These are phyloP conservation scores for Exophiala lecanii-corni DNA, from an alignment of 2,329 filamentous ascomycete genomes.

Conservation along the genomic window DNA sequence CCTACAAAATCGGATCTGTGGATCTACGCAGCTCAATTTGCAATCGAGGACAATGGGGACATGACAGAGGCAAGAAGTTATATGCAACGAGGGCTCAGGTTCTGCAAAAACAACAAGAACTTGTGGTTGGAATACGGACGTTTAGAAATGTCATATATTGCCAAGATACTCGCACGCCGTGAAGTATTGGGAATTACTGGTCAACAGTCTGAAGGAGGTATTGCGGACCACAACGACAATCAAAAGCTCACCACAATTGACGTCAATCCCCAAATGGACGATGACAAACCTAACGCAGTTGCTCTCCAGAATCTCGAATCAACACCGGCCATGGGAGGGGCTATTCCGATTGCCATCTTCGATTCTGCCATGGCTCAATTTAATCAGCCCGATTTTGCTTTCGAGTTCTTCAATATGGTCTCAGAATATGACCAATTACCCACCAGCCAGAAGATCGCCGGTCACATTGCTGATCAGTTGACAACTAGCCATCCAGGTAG, in stretches of 20 bases:
- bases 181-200: slow-evolving; percentile 61
- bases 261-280: slow-evolving; percentile 50
- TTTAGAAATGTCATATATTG: slow-evolving; percentile 88
- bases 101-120: slow-evolving; percentile 69
- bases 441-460: slow-evolving; percentile 61
- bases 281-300: slow-evolving; percentile 49
- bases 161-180: slow-evolving; percentile 71
- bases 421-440: slow-evolving; percentile 63
- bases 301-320: slow-evolving; percentile 60
- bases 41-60: slow-evolving; percentile 74
- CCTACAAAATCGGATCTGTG: slow-evolving; percentile 79
- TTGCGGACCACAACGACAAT: slow-evolving; percentile 51
- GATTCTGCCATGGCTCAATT: slow-evolving; percentile 77
- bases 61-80: slow-evolving; percentile 80
- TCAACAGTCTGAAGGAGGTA: slow-evolving; percentile 35
- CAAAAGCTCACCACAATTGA: slow-evolving; percentile 53
- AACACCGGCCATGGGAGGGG: slow-evolving; percentile 84
- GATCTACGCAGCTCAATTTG: slow-evolving; percentile 74
- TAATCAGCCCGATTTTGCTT: slow-evolving; percentile 61
- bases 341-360: slow-evolving; percentile 88
- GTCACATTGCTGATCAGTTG: slow-evolving; percentile 67
- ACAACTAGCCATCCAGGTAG: slow-evolving; percentile 55
- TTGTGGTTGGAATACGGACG: slow-evolving; percentile 89
- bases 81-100: slow-evolving; percentile 84
- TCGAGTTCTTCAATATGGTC: slow-evolving; percentile 77